Base-by-base conservation (phyloP, 768 basidiomycete species). In the Roridomyces roridus region DNA sequence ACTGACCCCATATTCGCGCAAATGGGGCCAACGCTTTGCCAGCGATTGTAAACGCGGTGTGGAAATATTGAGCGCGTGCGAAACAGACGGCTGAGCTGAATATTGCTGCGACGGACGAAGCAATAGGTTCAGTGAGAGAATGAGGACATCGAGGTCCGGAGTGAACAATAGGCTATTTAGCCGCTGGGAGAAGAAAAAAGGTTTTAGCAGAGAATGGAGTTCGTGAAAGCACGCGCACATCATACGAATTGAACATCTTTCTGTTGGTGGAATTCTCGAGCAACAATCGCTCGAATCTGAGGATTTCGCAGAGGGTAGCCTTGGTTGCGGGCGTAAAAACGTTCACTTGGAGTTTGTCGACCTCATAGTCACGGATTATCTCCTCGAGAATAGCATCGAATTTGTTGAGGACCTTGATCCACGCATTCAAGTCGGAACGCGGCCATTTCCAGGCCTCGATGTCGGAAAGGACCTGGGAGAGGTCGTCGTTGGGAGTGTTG, bases 251-350 rank as follows among this genome's bases (percentile, higher is more conserved):
- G 75, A 89, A 99, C 55, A 95, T 91, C 78, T 98, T 98, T 67
- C 97, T 81, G 70, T 96, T 98, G 36, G 97, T 99, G 43, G 95
- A 96, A 72, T 98, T 97, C 76, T 98, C 97, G 67, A 99, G 79
- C 47, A 99, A 76, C 35, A 98, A 75, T 59, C 92, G 84, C 76
- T 94, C 87, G 62, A 99, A 95, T 63, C 87, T 81, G 58, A 99
- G 83, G 62, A 99, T 89, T 69, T 91, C 88, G 59, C 87, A 85
- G 12, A 98, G 70, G 3, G 85, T 78, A 54, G 81, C 82, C 79
- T 94, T 96, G 23, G 87, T 87, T 39, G 78, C 72, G 0, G 89
- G 85, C 2, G 87, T 85, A 68, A 98, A 97, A 23, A 82, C 80
- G 52, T 87, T 88, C 29, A 87, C 72, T 72, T 98, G 96, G 5